Evolutionary conservation across 768 basidiomycete species (phyloP), one percentile per base, ranked within the genome.

Genomic region (Mycena metata): DNA sequence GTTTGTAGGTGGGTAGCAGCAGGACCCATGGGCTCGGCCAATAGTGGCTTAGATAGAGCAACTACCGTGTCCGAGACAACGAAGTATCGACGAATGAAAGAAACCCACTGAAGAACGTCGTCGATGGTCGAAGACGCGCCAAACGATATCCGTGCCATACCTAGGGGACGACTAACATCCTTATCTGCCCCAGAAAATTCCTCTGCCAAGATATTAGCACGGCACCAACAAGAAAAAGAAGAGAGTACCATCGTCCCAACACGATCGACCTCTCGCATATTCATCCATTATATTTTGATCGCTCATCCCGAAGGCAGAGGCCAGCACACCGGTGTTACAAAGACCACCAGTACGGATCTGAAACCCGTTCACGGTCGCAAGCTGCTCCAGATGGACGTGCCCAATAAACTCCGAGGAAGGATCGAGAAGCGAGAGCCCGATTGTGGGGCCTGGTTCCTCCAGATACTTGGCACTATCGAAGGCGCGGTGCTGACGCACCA

Each of bases 31-130:
- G 52, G 6, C 26, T 39, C 30, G 26, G 58, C 30, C 13, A 43
- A 46, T 9, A 57, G 19, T 1, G 65, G 62, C 26, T 66, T 60
- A 17, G 61, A 51, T 21, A 72, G 35, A 23, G 55, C 13, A 49
- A 60, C 30, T n/a, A 66, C 59, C 49, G 60, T 51, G 21, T 72
- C 69, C 8, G 71, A 72, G 47, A 72, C 62, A 36, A 72, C 68
- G 58, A 72, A 72, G 46, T 72, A 72, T 36, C 71, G 67, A 47
- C 64, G 68, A 52, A 72, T 51, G 62, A 72, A 72, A 13, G 64
- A 66, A 30, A 72, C 16, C 65, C 64, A 72, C 58, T 66, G 58
- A 13, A 67, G 56, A 42, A 72, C 61, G 50, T 72, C 71, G 24
- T 69, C 68, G 46, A 72, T 67, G 24, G 60, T 69, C 33, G 71